These are phyloP conservation scores for Chaetoscypha palmicola DNA, from an alignment of 2,329 filamentous ascomycete species.

Conservation along the genomic window DNA sequence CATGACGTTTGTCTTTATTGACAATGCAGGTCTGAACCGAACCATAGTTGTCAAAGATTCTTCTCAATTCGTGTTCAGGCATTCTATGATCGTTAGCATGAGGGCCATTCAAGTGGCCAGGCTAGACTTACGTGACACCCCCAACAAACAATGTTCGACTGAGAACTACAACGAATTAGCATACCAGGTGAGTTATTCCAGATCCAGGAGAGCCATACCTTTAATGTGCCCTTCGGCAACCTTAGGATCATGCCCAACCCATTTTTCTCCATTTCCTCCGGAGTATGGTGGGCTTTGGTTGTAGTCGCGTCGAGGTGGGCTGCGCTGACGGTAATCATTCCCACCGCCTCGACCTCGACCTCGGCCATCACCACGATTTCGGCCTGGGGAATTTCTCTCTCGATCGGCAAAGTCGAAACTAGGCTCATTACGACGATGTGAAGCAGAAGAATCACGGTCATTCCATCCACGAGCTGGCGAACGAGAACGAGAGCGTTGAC, in stretches of 20 bases:
- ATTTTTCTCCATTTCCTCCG: slow-evolving; percentile 53
- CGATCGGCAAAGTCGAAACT: slow-evolving; percentile 62
- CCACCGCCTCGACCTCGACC: slow-evolving; percentile 43
- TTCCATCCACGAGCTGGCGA: slow-evolving; percentile 73
- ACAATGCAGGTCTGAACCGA: slow-evolving; percentile 95
- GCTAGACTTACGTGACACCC: slow-evolving; percentile 69
- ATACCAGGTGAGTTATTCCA: slow-evolving; percentile 3
- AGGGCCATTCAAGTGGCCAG: neutral
- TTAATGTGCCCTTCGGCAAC: slow-evolving; percentile 76
- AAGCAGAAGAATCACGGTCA: slow-evolving; percentile 49
- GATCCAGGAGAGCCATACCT: slow-evolving; percentile 35
- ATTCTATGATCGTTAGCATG: slow-evolving; percentile 42
- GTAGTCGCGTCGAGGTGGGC: slow-evolving; percentile 63
- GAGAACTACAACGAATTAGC: slow-evolving; percentile 49
- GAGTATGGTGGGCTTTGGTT: slow-evolving; percentile 50
- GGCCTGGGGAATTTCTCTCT: slow-evolving; percentile 59
- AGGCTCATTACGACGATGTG: slow-evolving; percentile 38
- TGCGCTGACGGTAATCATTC: slow-evolving; percentile 83
- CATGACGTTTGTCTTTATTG: slow-evolving; percentile 95
- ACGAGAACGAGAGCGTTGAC: slow-evolving; percentile 65
- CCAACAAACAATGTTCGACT: slow-evolving; percentile 96
- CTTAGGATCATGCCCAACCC: slow-evolving; percentile 69
- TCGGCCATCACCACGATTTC: slow-evolving; percentile 49
- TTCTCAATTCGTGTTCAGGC: slow-evolving; percentile 73
- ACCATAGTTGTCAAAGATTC: slow-evolving; percentile 74